Evolutionary conservation across 2,329 filamentous ascomycete species (phyloP), one percentile per base, ranked within the genome.

Genomic region (Talaromyces sp.): DNA sequence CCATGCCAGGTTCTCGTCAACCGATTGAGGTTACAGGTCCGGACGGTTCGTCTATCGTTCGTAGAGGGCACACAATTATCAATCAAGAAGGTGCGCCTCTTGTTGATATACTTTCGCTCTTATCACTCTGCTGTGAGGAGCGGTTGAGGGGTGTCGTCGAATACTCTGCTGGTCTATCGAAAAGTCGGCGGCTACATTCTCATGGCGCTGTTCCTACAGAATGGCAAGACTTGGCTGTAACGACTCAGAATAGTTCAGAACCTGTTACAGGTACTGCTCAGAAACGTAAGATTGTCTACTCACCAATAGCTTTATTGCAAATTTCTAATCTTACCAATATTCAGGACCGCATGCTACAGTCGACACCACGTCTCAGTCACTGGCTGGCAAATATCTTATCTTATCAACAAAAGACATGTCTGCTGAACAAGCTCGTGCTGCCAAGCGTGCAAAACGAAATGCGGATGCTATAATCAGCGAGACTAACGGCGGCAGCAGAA

Each of bases 91-190:
- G 79, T 50, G 87, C 91, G 1, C 88, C 86, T 62, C 81, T 97
- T 39, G 89, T 90, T 14, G 93, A 97, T 67, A 90, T 97, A 69
- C 80, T 97, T 52, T 90, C 91, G 31, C 82, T 97, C 16, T 76
- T 97, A 65, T 95, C 92, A 6, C 85, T 97, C 64, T 91, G 91
- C 19, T 89, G 92, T 10, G 92, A 94, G 73, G 90, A 96, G 70
- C 86, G 92, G 33, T 71, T 97, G 43, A 85, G 91, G 62, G 86
- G 88, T 13, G 79, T 97, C 35, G 74, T 97, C 3, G 90, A 93
- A 72, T 93, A 97, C 71, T 88, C 92, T 11, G 86, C 88, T 63
- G 84, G 84, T 10, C 79, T 96, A 54, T 86, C 92, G 3, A 84
- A 84, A 66, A 90, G 87, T 66, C 87, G 94, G 62, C 90, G 91